Base-by-base conservation (phyloP, 257 asterid species). In the Phtheirospermum japonicum region DNA sequence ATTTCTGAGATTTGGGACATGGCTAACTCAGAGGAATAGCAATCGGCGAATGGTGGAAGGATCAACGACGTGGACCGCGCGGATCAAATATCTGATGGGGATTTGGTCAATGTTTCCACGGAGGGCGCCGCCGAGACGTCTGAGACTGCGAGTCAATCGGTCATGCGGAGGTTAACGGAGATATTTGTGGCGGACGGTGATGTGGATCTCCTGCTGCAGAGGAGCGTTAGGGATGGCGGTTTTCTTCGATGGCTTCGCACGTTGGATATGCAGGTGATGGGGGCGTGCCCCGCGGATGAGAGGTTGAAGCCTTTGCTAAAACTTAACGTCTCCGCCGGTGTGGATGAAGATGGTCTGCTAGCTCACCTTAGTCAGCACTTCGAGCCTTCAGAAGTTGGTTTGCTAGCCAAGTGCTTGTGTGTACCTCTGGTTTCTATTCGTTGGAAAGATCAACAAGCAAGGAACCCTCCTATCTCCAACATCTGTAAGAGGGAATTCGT, bases 231-330 rank as follows among this genome's bases (percentile, higher is more conserved):
- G 45, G 87, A 76, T 58, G 85, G 71, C 13, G 78, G 71, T 36
- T 79, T 93, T 73, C 32, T 79, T 59, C 94, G 71, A 54, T 93
- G 95, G 95, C 74, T 87, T 66, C 76, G 76, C 56, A 95, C 96
- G 12, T 69, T 93, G 73, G 97, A 89, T 75, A 76, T 87, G 74
- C 99, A 93, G 79, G 86, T 82, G 39, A 79, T 85, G 77, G 99
- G 99, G 40, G 99, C 97, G 56, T 93, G 99, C 71, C 86, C 97
- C 10, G 86, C 83, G 12, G 99, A 93, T 73, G 99, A 93, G 86
- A 83, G 99, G 75, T 74, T 93, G 83, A 93, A 87, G 76, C 99
- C 99, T 52, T 66, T 93, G 81, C 78, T 93, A 68, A 89, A 93
- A 80, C 73, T 93, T 1, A 87, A 82, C 60, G 81, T 80, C 37